Evolutionary conservation across 768 basidiomycete genomes (phyloP), one percentile per base, ranked within the genome.

Genomic region (Dioszegia aurantiaca): DNA sequence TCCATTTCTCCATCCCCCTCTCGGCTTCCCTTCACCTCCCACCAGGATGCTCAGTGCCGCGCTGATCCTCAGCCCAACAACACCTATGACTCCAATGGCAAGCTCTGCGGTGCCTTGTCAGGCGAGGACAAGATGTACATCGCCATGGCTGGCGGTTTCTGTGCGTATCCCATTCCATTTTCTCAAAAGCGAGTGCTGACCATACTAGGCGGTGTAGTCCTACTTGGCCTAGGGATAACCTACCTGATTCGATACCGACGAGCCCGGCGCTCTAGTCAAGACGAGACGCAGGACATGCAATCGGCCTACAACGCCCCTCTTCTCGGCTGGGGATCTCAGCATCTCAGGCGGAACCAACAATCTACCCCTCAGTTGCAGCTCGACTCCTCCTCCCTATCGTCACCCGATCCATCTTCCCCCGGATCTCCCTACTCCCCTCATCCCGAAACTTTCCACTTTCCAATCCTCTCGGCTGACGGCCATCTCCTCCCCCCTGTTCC

Each of bases 391-490:
- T 16, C 45, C 45, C 11, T 46, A 5, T 48, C 57, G 2, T 60
- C 61, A 3, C 46, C 59, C 16, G 56, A 54, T 23, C 47, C 51
- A 21, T 37, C 33, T n/a, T 47, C 51, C 23, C 61, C 65, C 16
- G 28, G 54, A 12, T 71, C 67, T 5, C 62, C 59, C 4, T 64
- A 62, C 58, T 68, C 63, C 11, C 65, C 67, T 16, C 57, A 43
- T 23, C 53, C 70, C 14, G 67, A 68, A 23, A 56, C 40, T 16
- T 68, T 72, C 59, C 60, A 64, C 48, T 72, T 72, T 62, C 70
- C 70, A 4, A 67, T 72, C 37, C 58, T 72, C 6, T 68, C 70
- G 8, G 70, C 70, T 12, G 67, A 72, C 44, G 70, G 70, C 1
- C 65, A 69, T 24, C 59, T 72, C n/a, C 57, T 72, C 19, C 67